Base-by-base conservation (phyloP, 2,329 filamentous ascomycete species). In the Neofusicoccum sp. region DNA sequence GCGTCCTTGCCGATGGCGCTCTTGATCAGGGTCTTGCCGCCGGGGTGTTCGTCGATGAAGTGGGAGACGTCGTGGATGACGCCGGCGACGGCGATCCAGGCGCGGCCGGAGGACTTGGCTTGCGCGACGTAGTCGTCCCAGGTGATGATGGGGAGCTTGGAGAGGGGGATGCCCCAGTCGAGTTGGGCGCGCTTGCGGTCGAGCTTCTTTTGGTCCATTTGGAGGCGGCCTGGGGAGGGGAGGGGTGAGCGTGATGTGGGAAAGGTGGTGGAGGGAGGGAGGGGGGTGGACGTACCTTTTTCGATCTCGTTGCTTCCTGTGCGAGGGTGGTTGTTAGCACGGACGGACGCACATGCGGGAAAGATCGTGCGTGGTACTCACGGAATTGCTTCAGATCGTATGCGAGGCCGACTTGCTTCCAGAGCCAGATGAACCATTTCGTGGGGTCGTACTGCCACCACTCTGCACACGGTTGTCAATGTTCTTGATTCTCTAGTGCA, bases 371-470 rank as follows among this genome's bases (percentile, higher is more conserved):
- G 26, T 9, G 7, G 8, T 7, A 16, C 36, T 24, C 30, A 56
- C 90, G 89, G 86, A 96, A 96, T 78, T 93, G 86, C 85, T 96
- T 96, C 61, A 96, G 84, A 76, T 95, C 89, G 72, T 88, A 91
- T 70, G 91, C 91, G 58, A 96, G 86, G 62, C 91, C 90, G 60
- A 93, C 78, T 77, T 89, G 85, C 85, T 93, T 95, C 88, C 89
- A 93, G 62, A 81, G 70, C 87, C 87, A 91, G 80, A 96, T 96
- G 73, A 80, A 84, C 90, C 91, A 95, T 81, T 62, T 96, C 75
- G 91, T 96, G 48, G 91, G 91, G 75, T 96, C 91, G 71, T 96
- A 96, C 79, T 96, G 91, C 79, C 87, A 89, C 90, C 91, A 96
- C 77, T 91, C 59, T 61, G 31, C 8, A 11, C 30, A 2, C 9